Base-by-base conservation (phyloP, 257 asterid species). In the Fraxinus pennsylvanica region DNA sequence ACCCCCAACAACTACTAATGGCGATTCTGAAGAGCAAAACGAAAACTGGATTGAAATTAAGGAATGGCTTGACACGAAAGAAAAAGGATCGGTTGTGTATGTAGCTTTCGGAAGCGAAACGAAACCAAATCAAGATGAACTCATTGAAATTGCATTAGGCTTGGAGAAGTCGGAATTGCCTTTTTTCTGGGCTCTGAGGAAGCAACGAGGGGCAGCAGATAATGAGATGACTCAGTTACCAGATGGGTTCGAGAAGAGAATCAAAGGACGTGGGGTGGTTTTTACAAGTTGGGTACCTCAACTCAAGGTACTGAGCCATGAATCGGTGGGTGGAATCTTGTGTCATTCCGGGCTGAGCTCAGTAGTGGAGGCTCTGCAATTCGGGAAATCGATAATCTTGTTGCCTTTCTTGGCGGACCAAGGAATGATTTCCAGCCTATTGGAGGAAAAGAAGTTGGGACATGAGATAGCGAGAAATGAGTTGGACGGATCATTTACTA, bases 231-330 rank as follows among this genome's bases (percentile, higher is more conserved):
- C 77, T 19, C 65, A 68, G 50, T 69, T 86, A 6, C 86, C 82
- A 6, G 68, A 74, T 19, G 87, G 86, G 68, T 84, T 84, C 22
- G 81, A 81, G 81, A 76, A 79, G 45, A 61, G 84, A 29, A 33
- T 50, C 6, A 32, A 68, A 6, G 80, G 63, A 15, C 81, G 71
- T 38, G 86, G 88, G 4, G 29, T 80, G 8, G 82, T 83, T 13
- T 76, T 83, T 79, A 79, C 45, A 78, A 86, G 68, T 10, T 86
- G 89, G 87, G 78, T 83, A 4, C 85, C 89, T 45, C 89, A 86
- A 43, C 76, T 72, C 19, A 79, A 71, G 43, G 74, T 77, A 74
- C 70, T 76, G 41, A 43, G 80, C 61, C 86, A 81, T 29, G 83
- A 50, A 2, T 77, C 86, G 4, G 75, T 86, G 0, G 88, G 88